These are phyloP conservation scores for Pterocarpus santalinus DNA, from an alignment of 306 rosid genomes.

Conservation along the genomic window DNA sequence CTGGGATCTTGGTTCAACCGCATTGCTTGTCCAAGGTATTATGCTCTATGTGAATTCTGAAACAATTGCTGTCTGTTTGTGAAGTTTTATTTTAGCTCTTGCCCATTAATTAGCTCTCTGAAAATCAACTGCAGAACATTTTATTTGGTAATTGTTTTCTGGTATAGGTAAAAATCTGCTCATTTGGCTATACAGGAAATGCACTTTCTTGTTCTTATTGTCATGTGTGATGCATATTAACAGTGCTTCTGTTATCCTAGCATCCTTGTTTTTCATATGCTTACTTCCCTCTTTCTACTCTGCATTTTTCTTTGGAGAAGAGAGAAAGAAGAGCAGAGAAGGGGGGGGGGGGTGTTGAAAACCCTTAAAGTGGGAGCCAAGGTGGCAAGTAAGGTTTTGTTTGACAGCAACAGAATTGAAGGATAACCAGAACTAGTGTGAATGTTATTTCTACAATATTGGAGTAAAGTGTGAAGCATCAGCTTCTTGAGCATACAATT, in stretches of 20 bases:
- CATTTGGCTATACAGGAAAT: background rate
- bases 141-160: background rate
- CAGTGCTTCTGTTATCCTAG: background rate
- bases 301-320: too few relatives aligned
- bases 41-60: background rate
- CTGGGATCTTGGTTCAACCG: constrained; percentile 71
- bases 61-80: constrained; percentile 12
- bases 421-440: background rate
- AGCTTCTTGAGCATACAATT: background rate
- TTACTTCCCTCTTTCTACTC: background rate
- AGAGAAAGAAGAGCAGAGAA: too few relatives aligned
- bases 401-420: background rate
- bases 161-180: background rate
- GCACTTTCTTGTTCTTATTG: background rate
- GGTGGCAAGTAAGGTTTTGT: too few relatives aligned
- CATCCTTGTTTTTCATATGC: background rate
- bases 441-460: background rate
- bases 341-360: too few relatives aligned
- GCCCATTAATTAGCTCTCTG: too few relatives aligned
- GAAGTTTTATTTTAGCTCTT: background rate
- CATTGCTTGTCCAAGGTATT: constrained; percentile 78
- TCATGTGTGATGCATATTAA: background rate
- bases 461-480: background rate
- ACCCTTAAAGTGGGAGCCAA: too few relatives aligned
- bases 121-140: background rate